Evolutionary conservation across 192 early-diverging fungal species (phyloP).

Genomic region (Coemansia sp.): DNA sequence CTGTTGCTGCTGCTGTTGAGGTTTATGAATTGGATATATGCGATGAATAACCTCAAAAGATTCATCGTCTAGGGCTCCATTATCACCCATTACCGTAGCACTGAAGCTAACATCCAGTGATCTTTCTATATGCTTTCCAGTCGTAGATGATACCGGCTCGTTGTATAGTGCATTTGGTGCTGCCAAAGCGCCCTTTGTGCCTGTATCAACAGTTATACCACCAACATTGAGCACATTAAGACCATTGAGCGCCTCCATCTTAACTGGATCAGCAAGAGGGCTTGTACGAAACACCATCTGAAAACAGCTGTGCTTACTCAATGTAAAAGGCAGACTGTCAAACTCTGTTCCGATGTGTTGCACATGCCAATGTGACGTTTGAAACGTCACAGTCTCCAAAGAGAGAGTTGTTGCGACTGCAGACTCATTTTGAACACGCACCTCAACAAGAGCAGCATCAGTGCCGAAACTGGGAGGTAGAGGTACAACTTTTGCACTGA

Average conservation of each 20-base stretch:
- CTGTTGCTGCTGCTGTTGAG: background rate
- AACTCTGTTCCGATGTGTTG: conserved; percentile 17
- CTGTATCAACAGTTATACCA: background rate
- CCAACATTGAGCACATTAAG: conserved; percentile 23
- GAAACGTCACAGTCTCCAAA: conserved; percentile 13
- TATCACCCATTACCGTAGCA: background rate
- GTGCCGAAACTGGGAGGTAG: conserved; percentile 39
- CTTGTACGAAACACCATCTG: conserved; percentile 24
- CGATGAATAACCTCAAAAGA: conserved; percentile 1
- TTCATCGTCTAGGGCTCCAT: background rate
- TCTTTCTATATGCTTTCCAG: background rate
- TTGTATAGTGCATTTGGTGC: background rate
- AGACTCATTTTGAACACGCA: conserved; percentile 19
- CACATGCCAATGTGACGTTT: conserved; percentile 34
- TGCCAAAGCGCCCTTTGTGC: background rate
- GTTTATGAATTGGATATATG: background rate
- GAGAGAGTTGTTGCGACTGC: background rate
- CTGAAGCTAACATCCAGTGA: background rate
- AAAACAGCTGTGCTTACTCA: conserved; percentile 17
- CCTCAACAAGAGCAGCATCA: conserved; percentile 28
- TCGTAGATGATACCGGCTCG: background rate
- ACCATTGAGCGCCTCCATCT: conserved; percentile 3
- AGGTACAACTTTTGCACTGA: conserved; percentile 16
- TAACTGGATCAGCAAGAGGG: conserved; percentile 2
- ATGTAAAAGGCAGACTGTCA: conserved; percentile 9